Conservation (phyloP, 2,329 filamentous ascomycete genomes). For the Dactylella cylindrospora region DNA sequence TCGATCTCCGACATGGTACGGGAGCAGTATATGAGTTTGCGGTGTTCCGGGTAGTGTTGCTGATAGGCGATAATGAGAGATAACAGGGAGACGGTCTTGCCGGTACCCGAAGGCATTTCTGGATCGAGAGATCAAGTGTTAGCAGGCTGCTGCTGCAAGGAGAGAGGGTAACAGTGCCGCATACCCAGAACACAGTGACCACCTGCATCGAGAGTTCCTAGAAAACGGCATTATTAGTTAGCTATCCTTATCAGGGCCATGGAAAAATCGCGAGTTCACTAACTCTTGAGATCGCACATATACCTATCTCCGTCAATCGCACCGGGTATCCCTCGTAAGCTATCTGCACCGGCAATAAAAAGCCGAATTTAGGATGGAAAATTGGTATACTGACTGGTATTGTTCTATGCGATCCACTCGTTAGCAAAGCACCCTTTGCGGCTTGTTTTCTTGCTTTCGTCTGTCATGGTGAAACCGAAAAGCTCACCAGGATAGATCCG, state of each 20-base stretch:
- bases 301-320: constrained; percentile 56
- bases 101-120: constrained; percentile 98
- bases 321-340: constrained; percentile 43
- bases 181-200: constrained; percentile 80
- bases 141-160: neutral
- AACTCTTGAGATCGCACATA: constrained; percentile 79
- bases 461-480: constrained; percentile 30
- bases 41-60: constrained; percentile 84
- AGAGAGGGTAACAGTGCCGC: neutral
- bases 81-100: constrained; percentile 92
- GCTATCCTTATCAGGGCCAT: neutral
- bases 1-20: constrained; percentile 99
- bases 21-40: constrained; percentile 98
- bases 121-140: neutral
- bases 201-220: constrained; percentile 80
- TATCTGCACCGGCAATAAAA: constrained; percentile 34
- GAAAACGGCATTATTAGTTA: neutral
- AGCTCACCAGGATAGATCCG: constrained; percentile 61
- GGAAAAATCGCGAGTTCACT: constrained; percentile 25
- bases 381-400: constrained; percentile 55
- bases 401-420: constrained; percentile 54
- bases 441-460: neutral
- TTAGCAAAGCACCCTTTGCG: constrained; percentile 41
- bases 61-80: constrained; percentile 97
- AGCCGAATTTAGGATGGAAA: constrained; percentile 2